Percentiles rank a stretch among this genome's conserved stretches.
Conservation (phyloP, 805 yeast genomes). For the Candida taoyuanica region DNA sequence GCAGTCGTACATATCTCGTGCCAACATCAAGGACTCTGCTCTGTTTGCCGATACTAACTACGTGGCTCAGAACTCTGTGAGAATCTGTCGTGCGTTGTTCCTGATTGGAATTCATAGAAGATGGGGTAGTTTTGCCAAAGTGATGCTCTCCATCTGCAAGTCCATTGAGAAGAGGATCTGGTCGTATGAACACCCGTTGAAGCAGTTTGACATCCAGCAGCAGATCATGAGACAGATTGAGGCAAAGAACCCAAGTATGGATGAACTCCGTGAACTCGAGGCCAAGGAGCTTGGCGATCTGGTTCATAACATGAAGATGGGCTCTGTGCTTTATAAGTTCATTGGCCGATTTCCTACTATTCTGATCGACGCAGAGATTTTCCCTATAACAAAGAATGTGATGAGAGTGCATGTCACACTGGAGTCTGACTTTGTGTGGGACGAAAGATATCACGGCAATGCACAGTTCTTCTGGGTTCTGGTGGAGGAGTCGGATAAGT, state of each 20-base stretch:
- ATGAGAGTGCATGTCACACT: conserved; percentile 72
- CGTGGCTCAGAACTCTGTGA: conserved; percentile 91
- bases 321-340: conserved; percentile 52
- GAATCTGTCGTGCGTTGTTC: conserved; percentile 89
- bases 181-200: conserved; percentile 87
- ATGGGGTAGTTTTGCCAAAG: conserved; percentile 81
- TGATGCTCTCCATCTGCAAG: conserved; percentile 77
- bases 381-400: conserved; percentile 84
- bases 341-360: conserved; percentile 73
- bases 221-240: conserved; percentile 59
- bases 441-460: conserved; percentile 70
- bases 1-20: conserved; percentile 83
- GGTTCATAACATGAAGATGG: conserved; percentile 78
- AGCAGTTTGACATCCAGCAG: conserved; percentile 78
- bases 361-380: conserved; percentile 71
- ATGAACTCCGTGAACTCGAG: conserved; percentile 65
- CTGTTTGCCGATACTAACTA: conserved; percentile 82
- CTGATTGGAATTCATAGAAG: conserved; percentile 80
- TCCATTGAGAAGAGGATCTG: conserved; percentile 81
- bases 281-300: conserved; percentile 81
- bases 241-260: conserved; percentile 63
- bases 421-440: conserved; percentile 84
- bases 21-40: conserved; percentile 71
- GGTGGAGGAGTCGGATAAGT: conserved; percentile 79
- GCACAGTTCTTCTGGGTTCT: conserved; percentile 89